These are phyloP conservation scores for Neofusicoccum cordaticola DNA, from an alignment of 2,329 filamentous ascomycete species.

Conservation along the genomic window DNA sequence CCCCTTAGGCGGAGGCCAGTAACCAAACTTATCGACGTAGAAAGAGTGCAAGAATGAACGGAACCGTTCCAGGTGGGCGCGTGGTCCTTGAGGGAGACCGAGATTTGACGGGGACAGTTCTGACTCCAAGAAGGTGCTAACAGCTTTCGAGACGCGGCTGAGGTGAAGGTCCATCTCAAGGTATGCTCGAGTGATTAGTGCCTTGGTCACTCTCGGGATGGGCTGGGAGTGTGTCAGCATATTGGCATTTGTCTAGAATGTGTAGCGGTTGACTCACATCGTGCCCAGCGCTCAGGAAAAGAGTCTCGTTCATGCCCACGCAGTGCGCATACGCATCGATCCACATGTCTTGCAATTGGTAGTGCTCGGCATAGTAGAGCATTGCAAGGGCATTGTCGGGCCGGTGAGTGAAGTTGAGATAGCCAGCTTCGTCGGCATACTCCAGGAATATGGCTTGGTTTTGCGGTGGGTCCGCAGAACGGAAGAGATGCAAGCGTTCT, in stretches of 20 bases:
- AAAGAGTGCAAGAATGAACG: slow-evolving; percentile 65
- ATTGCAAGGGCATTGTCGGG: slow-evolving; percentile 67
- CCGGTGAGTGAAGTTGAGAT: slow-evolving; percentile 63
- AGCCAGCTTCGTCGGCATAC: slow-evolving; percentile 69
- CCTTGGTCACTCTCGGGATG: slow-evolving; percentile 54
- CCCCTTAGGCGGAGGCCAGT: slow-evolving; percentile 63
- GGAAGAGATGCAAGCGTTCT: slow-evolving; percentile 62
- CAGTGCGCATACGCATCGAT: slow-evolving; percentile 73
- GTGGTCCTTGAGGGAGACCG: slow-evolving; percentile 59
- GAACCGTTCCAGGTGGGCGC: slow-evolving; percentile 70
- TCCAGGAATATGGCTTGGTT: slow-evolving; percentile 61
- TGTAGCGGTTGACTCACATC: slow-evolving; percentile 47
- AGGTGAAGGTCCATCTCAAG: slow-evolving; percentile 66
- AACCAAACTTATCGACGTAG: slow-evolving; percentile 66
- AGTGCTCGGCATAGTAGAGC: slow-evolving; percentile 65
- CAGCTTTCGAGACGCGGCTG: slow-evolving; percentile 47
- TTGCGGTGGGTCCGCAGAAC: slow-evolving; percentile 49
- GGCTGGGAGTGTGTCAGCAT: slow-evolving; percentile 25
- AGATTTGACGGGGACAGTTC: slow-evolving; percentile 66
- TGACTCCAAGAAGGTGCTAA: slow-evolving; percentile 68
- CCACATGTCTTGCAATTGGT: slow-evolving; percentile 64
- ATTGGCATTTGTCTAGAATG: background rate
- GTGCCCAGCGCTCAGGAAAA: slow-evolving; percentile 59
- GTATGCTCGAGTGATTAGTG: slow-evolving; percentile 62
- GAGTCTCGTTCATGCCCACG: slow-evolving; percentile 68